Evolutionary conservation across 1,139 yeast genomes (phyloP).

Genomic region (Pichia sorboxylosa): DNA sequence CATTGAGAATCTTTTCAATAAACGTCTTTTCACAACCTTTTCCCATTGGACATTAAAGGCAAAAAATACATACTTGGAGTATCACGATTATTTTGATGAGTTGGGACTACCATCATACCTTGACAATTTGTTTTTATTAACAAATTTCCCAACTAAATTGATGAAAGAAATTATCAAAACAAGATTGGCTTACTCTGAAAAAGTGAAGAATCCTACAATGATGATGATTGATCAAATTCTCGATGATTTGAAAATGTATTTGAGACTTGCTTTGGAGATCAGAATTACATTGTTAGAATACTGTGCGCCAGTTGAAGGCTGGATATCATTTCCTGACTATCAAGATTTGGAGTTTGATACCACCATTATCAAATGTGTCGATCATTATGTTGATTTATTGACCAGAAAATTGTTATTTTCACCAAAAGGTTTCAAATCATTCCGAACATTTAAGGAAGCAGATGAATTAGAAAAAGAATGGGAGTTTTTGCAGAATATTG

Average conservation of each 20-base stretch:
- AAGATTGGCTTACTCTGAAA: conserved; percentile 67
- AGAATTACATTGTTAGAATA: conserved; percentile 58
- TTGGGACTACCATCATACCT: conserved; percentile 70
- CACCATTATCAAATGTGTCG: conserved; percentile 63
- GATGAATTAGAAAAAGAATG: conserved; percentile 78
- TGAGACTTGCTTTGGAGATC: conserved; percentile 65
- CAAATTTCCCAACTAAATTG: conserved; percentile 67
- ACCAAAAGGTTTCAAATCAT: conserved; percentile 46
- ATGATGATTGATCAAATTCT: conserved; percentile 95
- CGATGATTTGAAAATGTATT: conserved; percentile 71
- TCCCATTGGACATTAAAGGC: conserved; percentile 73
- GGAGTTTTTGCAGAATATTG: conserved; percentile 63
- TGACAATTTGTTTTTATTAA: conserved; percentile 53
- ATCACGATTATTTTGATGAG: conserved; percentile 51
- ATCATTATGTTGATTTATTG: conserved; percentile 57
- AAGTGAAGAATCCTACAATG: conserved; percentile 76
- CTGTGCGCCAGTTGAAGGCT: conserved; percentile 60
- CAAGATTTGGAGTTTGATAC: conserved; percentile 63
- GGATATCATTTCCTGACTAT: conserved; percentile 55
- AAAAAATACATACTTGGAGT: conserved; percentile 55
- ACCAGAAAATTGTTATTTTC: conserved; percentile 72
- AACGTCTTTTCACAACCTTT: conserved; percentile 45
- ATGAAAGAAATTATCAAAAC: conserved; percentile 72
- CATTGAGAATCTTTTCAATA: conserved; percentile 50
- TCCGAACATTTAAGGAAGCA: conserved; percentile 83